Evolutionary conservation across 1,284 basidiomycete genomes (phyloP).

Genomic region (Earliella scabrosa): DNA sequence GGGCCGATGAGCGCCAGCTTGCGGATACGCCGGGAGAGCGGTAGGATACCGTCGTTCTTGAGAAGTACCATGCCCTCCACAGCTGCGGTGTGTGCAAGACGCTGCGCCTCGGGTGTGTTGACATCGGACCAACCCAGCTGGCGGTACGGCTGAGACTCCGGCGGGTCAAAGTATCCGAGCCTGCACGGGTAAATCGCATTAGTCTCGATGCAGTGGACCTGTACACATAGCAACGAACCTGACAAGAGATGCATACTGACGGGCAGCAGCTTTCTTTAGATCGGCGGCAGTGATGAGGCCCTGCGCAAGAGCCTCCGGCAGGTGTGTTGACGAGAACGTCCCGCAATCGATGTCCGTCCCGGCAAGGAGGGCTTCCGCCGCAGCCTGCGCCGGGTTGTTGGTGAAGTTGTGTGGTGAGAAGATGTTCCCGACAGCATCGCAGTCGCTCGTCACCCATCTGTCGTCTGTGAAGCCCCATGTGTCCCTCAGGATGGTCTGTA

Average conservation of each 20-base stretch:
- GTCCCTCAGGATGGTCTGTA: constrained; percentile 55
- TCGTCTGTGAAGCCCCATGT: constrained; percentile 54
- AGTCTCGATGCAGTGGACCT: not conserved
- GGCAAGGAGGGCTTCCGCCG: constrained; percentile 53
- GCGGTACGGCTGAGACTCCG: constrained; percentile 52
- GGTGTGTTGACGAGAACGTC: constrained; percentile 45
- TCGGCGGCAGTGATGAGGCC: constrained; percentile 48
- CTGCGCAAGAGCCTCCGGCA: constrained; percentile 51
- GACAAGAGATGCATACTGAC: constrained; percentile 56
- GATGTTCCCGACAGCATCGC: constrained; percentile 48
- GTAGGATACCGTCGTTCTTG: constrained; percentile 60
- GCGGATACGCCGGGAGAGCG: constrained; percentile 44
- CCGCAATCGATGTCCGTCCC: constrained; percentile 63
- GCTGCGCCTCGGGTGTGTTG: constrained; percentile 49
- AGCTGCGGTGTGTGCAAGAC: constrained; percentile 54
- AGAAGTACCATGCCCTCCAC: constrained; percentile 57
- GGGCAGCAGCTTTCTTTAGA: constrained; percentile 46
- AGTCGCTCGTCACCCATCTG: constrained; percentile 54
- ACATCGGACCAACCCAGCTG: constrained; percentile 51
- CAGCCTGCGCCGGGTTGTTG: constrained; percentile 45
- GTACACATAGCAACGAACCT: constrained; percentile 45
- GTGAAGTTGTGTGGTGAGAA: constrained; percentile 53
- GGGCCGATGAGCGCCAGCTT: constrained; percentile 58
- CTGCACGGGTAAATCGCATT: constrained; percentile 27
- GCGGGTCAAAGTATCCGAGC: constrained; percentile 60